Conservation (phyloP, 371 early-diverging fungal genomes). For the Chytridiales sp. region DNA sequence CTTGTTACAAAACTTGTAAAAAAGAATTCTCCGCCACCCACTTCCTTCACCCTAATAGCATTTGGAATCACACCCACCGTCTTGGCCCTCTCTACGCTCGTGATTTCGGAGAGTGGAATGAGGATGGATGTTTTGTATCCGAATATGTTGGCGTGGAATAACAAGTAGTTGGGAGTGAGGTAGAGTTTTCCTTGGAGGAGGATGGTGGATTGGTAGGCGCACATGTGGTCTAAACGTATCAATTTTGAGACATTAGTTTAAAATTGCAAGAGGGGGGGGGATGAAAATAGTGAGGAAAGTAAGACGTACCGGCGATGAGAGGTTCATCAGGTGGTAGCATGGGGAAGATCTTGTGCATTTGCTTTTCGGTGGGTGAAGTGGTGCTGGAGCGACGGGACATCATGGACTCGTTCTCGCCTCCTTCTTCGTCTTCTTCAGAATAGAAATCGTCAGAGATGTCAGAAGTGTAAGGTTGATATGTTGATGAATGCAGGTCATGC, state of each 20-base stretch:
- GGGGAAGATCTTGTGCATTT: slow-evolving; percentile 20
- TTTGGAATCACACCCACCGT: slow-evolving; percentile 84
- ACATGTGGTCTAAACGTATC: slow-evolving; percentile 71
- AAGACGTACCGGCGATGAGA: slow-evolving; percentile 10
- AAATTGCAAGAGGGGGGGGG: not conserved
- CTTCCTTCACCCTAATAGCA: no score
- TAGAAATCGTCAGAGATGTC: no score
- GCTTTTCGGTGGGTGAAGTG: slow-evolving; percentile 8
- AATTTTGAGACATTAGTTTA: no score
- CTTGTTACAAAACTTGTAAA: no score
- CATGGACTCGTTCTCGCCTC: no score
- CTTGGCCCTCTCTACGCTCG: slow-evolving; percentile 59
- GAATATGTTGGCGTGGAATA: slow-evolving; percentile 91
- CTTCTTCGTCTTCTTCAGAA: no score
- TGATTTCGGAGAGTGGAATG: not conserved
- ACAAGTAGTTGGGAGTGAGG: slow-evolving; percentile 75
- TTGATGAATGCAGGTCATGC: no score
- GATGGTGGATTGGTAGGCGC: slow-evolving; percentile 85
- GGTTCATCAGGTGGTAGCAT: slow-evolving; percentile 16
- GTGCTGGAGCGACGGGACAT: no score
- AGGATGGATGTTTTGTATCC: slow-evolving; percentile 80
- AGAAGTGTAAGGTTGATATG: no score
- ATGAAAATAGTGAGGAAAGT: not conserved
- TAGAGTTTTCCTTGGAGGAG: slow-evolving; percentile 88
- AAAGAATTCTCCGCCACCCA: no score